Base-by-base conservation (phyloP, 352 stramenopile species). In the Phytophthora europaea region DNA sequence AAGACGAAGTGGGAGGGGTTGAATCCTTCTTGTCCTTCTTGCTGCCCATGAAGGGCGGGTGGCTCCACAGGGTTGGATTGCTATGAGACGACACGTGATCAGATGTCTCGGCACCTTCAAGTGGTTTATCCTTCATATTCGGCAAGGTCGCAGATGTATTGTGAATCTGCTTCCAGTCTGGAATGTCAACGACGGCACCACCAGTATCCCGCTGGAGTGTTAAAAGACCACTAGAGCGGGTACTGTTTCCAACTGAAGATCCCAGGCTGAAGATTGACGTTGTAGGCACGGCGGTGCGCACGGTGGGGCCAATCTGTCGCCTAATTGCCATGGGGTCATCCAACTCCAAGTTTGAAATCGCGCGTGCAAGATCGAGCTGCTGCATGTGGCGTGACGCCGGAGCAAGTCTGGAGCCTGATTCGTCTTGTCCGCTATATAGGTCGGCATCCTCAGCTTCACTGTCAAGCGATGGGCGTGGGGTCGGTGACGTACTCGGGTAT, bases 341-440 rank as follows among this genome's bases (percentile, higher is more conserved):
- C 13, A 94, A 54, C 65, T 94, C 88, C 65, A 94, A 65, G 66
- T 93, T 93, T 0, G 88, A 93, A 34, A 94, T 93, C 1, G 88
- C 88, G 20, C 83, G 83, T 15, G 86, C 84, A 18, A 94, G 78
- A 76, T 94, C 85, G 23, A 94, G 72, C 22, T 93, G 83, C 60
- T 94, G 88, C 79, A 92, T 94, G 54, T 94, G 88, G 31, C 82
- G 77, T 12, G 88, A 93, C 2, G 88, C 88, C 28, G 85, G 85
- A 4, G 82, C 84, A 9, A 93, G 72, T 63, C 71, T 65, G 22
- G 73, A 74, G 6, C 53, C 64, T 4, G 59, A 33, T 40, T 75
- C 61, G 5, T 45, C 26, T 8, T 36, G 22, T 6, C 63, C 55
- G 26, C 50, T 73, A 3, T 79, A 62, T 1, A 67, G 18, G 36